Percentiles rank a stretch among this genome's conserved stretches.
These are phyloP conservation scores for Brasenia schreberi DNA, from an alignment of 164 flowering plant species.

Conservation along the genomic window DNA sequence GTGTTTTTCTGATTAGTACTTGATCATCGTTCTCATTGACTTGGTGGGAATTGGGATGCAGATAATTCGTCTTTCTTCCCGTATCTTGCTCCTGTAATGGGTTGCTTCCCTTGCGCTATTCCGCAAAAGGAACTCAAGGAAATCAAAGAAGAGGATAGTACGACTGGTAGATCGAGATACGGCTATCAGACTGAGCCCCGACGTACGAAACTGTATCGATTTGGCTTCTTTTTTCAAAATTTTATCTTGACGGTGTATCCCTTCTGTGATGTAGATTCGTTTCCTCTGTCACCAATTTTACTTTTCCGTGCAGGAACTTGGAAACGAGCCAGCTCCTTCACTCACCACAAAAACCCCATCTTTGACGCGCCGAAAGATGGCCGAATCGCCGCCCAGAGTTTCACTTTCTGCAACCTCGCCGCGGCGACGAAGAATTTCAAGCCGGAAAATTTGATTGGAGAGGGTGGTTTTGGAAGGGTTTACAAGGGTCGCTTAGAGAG, in stretches of 20 bases:
- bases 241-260: background rate
- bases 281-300: background rate
- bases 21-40: background rate
- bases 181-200: background rate
- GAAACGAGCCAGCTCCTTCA: background rate
- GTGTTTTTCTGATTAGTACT: background rate
- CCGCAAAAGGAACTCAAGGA: background rate
- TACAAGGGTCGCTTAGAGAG: constrained; percentile 52
- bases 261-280: background rate
- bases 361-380: background rate
- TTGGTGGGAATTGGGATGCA: background rate
- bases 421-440: constrained; percentile 51
- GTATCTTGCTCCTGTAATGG: background rate
- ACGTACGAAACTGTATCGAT: background rate
- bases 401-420: constrained; percentile 63
- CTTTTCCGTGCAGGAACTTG: background rate
- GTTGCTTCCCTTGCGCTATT: background rate
- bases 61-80: background rate
- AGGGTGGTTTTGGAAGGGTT: constrained; percentile 89
- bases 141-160: background rate
- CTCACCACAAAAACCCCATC: background rate
- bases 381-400: constrained; percentile 26
- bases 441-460: constrained; percentile 55
- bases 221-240: background rate
- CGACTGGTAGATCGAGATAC: background rate